Evolutionary conservation across 75 land plant genomes (phyloP), one percentile per base, ranked within the genome.

Genomic region (Isoetes taiwanensis): DNA sequence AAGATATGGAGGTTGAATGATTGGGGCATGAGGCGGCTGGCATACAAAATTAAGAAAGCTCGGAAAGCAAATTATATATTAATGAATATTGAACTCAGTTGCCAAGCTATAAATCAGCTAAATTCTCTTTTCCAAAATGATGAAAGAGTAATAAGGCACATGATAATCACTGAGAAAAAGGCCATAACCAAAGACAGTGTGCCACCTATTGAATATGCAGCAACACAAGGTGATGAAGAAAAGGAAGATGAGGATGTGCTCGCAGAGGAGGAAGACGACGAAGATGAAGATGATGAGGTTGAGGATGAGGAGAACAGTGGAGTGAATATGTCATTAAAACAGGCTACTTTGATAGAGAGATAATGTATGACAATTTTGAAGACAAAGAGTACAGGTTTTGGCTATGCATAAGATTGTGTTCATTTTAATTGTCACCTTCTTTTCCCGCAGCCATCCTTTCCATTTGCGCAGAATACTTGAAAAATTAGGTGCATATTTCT

Each of bases 61-160:
- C 71, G 19, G 19, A 59, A 68, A 34, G 98, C 96, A 16, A 78
- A 93, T 61, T 93, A 93, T 58, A 72, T 93, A 30, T 66, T 93
- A 55, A 93, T 93, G 98, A 93, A 93, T 68, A 75, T 93, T 52
- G 96, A 93, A 74, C 2, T 93, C 28, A 79, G 68, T 31, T 64
- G 86, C 21, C 66, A 73, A 23, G 72, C 62, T 61, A 93, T 80
- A 30, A 78, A 93, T 62, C 81, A 79, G 23, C 79, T 93, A 38
- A 88, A 81, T 46, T 72, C 21, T 24, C 53, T 93, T 67, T 58
- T 93, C 23, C 96, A 88, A 57, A 77, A 79, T 60, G 98, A 93
- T 61, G 96, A 93, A 56, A 79, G 86, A 37, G 66, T 93, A 35
- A 88, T 93, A 39, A 74, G 98, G 48, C 96, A 93, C 69, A 67